Evolutionary conservation across 192 early-diverging fungal genomes (phyloP).

Genomic region (Lunasporangiospora selenospora): DNA sequence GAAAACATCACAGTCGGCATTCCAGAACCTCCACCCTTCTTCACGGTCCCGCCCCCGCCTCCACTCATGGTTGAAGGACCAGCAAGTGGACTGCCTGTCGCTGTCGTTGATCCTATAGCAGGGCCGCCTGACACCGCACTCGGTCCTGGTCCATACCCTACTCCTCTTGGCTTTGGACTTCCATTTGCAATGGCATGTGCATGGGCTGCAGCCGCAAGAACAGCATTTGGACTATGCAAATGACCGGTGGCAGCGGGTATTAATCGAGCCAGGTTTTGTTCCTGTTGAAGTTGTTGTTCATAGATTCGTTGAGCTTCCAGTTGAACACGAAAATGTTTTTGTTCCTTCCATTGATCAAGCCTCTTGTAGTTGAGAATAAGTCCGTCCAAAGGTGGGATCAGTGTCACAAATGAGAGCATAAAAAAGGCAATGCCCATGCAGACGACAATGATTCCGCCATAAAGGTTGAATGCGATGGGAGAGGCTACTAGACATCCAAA

Average conservation of each 20-base stretch:
- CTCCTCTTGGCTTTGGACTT: conserved; percentile 31
- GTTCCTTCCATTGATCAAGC: conserved; percentile 39
- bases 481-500: conserved; percentile 42
- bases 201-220: conserved; percentile 13
- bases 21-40: too few species aligned
- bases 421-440: conserved; percentile 42
- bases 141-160: too few species aligned
- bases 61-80: too few species aligned
- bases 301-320: conserved; percentile 37
- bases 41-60: too few species aligned
- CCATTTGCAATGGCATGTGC: conserved; percentile 8
- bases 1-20: conserved; percentile 19
- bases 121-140: too few species aligned
- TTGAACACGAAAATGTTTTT: conserved; percentile 42
- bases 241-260: too few species aligned
- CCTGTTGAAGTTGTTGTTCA: conserved; percentile 45
- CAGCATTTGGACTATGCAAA: conserved; percentile 24
- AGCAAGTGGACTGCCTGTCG: too few species aligned
- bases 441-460: conserved; percentile 39
- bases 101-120: too few species aligned
- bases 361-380: conserved; percentile 40
- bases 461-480: conserved; percentile 32
- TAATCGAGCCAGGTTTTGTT: conserved; percentile 30
- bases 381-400: conserved; percentile 36
- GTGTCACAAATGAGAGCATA: conserved; percentile 34